These are phyloP conservation scores for Tylopilus subfusipes DNA, from an alignment of 768 basidiomycete species.

Conservation along the genomic window DNA sequence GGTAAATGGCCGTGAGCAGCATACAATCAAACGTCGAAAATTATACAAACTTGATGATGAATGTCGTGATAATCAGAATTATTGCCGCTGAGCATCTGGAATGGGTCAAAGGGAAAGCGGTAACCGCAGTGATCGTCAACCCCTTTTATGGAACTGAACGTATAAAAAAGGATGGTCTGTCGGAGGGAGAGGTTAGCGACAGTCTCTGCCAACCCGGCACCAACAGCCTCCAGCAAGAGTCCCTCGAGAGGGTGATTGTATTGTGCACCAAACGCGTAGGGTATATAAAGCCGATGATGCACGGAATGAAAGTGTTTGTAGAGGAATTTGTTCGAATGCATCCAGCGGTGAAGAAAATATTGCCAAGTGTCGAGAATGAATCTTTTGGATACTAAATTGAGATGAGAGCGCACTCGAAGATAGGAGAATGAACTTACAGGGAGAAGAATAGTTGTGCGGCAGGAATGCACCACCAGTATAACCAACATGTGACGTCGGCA, in stretches of 20 bases:
- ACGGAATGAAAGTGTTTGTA: conserved; percentile 91
- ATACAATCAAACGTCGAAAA: not conserved
- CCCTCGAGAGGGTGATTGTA: conserved; percentile 98
- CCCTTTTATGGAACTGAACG: conserved; percentile 82
- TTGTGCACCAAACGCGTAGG: conserved; percentile 93
- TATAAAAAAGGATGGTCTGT: conserved; percentile 82
- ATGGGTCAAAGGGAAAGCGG: conserved; percentile 82
- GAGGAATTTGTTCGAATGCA: conserved; percentile 88
- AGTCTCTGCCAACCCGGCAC: conserved; percentile 73
- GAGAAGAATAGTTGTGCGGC: conserved; percentile 66
- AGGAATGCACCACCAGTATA: conserved; percentile 96
- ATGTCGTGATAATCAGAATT: conserved; percentile 98
- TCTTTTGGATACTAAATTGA: conserved; percentile 38
- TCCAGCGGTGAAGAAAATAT: conserved; percentile 88
- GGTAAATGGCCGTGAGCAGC: not conserved
- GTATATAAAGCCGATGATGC: conserved; percentile 95
- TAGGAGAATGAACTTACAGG: conserved; percentile 56
- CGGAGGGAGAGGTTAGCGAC: conserved; percentile 67
- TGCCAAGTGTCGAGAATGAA: conserved; percentile 98
- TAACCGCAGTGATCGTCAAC: conserved; percentile 97
- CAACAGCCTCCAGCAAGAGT: conserved; percentile 81
- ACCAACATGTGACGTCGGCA: conserved; percentile 50
- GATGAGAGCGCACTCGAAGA: not conserved
- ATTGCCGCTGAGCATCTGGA: conserved; percentile 81
- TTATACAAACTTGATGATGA: conserved; percentile 76